phyloP scores from a whole-genome alignment of 352 stramenopile genomes.

The Globisporangium recalcitrans region DNA sequence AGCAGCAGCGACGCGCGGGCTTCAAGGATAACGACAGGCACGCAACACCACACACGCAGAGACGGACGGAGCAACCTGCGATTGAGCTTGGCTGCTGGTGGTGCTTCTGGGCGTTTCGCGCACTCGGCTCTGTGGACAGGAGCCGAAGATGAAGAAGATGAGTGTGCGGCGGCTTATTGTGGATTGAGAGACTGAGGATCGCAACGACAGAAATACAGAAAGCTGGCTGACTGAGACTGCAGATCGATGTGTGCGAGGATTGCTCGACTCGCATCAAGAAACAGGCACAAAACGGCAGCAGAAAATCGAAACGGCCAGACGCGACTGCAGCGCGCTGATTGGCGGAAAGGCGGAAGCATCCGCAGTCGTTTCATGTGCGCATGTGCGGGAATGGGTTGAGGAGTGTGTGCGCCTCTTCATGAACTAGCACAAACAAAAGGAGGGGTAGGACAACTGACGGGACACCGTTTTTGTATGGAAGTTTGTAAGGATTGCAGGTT shows the following conservation, averaged over 20 bases:
- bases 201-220: background rate
- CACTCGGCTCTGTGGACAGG: background rate
- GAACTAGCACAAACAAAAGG: too few species aligned
- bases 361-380: conserved; percentile 7
- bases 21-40: background rate
- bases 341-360: background rate
- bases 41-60: background rate
- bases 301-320: conserved; percentile 18
- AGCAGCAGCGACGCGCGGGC: background rate
- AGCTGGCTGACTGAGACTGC: background rate
- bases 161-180: background rate
- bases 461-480: background rate
- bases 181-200: background rate
- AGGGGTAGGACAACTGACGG: background rate
- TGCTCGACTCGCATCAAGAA: background rate
- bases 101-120: background rate
- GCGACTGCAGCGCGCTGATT: conserved; percentile 12
- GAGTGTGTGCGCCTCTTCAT: background rate
- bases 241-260: background rate
- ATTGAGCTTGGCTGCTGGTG: background rate
- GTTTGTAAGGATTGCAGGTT: background rate
- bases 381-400: conserved; percentile 4
- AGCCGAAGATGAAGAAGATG: background rate
- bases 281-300: background rate
- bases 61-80: background rate